phyloP scores from a whole-genome alignment of 306 rosid species.

The Echinosophora koreensis region DNA sequence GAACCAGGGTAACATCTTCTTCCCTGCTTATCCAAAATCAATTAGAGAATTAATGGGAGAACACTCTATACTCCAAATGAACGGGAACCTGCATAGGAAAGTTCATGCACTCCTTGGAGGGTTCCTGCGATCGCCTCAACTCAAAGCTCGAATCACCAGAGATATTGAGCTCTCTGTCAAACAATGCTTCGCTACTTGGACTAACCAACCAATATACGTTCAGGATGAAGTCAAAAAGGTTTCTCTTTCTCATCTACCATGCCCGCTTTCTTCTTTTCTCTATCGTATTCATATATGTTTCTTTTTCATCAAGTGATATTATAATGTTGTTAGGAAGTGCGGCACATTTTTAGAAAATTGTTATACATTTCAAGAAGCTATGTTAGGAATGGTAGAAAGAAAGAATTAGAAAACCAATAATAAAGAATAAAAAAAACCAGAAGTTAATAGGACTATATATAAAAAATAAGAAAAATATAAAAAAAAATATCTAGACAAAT shows the following conservation, averaged over 20 bases:
- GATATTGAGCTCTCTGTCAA: slow-evolving; percentile 69
- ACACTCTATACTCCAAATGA: slow-evolving; percentile 73
- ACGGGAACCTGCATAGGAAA: slow-evolving; percentile 69
- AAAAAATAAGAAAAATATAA: too few species aligned
- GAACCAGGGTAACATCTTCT: slow-evolving; percentile 73
- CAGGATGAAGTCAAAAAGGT: slow-evolving; percentile 87
- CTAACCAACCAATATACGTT: slow-evolving; percentile 54
- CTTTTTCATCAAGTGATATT: too few species aligned
- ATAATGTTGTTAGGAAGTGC: too few species aligned
- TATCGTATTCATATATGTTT: too few species aligned
- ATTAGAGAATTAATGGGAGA: slow-evolving; percentile 77
- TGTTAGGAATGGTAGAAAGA: too few species aligned
- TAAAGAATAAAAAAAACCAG: too few species aligned
- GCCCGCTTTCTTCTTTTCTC: too few species aligned
- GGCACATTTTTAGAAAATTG: too few species aligned
- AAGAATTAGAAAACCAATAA: too few species aligned
- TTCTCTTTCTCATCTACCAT: not conserved
- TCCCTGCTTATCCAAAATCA: slow-evolving; percentile 97
- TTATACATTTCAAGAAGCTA: too few species aligned
- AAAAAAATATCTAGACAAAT: too few species aligned
- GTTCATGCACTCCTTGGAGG: slow-evolving; percentile 74
- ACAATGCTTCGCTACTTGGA: slow-evolving; percentile 68
- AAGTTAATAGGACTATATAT: too few species aligned
- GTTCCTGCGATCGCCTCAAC: slow-evolving; percentile 71
- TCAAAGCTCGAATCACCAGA: slow-evolving; percentile 73